Evolutionary conservation across 768 basidiomycete genomes (phyloP), one percentile per base, ranked within the genome.

Genomic region (Suillus weaverae): DNA sequence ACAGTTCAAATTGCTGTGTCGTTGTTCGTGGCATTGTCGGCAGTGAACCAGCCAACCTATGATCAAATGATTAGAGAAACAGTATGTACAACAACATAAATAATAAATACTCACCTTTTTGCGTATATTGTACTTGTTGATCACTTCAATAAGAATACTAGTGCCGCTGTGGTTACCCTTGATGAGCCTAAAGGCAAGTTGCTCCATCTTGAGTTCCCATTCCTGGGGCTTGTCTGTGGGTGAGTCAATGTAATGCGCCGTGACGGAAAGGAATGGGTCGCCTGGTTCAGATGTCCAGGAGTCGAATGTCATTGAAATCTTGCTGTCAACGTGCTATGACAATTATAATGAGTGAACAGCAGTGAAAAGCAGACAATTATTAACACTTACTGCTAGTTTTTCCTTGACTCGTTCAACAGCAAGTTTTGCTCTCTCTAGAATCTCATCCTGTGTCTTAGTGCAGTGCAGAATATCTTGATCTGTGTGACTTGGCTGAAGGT

Each of bases 21-120:
- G 55, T 77, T 78, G 14, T 69, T 70, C 8, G 64, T 62, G 4
- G 72, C 73, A 50, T 77, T 76, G 59, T 78, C 71, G 16, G 71
- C 64, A 2, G 76, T 78, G 13, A 66, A 35, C 77, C 76, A 76
- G 20, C 77, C 74, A 60, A 74, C 54, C 76, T 50, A 30, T 30
- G 48, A 50, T 50, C 13, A 8, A 50, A 50, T 6, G 2, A 50
- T 50, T 50, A 50, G 76, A 64, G 11, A 41, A 63, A 30, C 13
- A n/a, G 33, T 50, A 33, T 60, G 26, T 20, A 54, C 63, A 30
- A 50, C 7, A 16, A 50, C 48, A 50, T 14, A 54, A 8, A 50
- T 50, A 3, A 50, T 14, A 54, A 8, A 50, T 50, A 3, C 48
- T 50, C 26, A 73, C 73, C 70, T 74, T 75, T 11, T 64, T 61